phyloP scores from a whole-genome alignment of 495 filamentous ascomycete species.

The Tetracladium setigerum region DNA sequence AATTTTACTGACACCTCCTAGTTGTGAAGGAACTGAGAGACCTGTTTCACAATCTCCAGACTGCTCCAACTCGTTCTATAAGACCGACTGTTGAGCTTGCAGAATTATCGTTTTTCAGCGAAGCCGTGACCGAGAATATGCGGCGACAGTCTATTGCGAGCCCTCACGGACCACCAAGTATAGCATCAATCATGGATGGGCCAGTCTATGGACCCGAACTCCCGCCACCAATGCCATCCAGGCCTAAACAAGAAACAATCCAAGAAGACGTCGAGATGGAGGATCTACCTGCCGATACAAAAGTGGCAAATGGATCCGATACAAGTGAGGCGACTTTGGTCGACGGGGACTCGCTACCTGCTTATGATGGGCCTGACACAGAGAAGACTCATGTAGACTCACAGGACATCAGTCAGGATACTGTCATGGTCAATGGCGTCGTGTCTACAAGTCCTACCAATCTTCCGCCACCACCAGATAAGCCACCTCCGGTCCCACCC shows the following conservation, averaged over 20 bases:
- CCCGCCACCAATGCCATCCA: slow-evolving; percentile 11
- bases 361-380: slow-evolving; percentile 2
- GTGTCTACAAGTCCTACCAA: background rate
- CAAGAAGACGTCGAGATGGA: slow-evolving; percentile 22
- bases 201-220: slow-evolving; percentile 26
- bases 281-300: slow-evolving; percentile 11
- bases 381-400: background rate
- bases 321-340: slow-evolving; percentile 22
- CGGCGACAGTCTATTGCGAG: slow-evolving; percentile 45
- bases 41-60: slow-evolving; percentile 68
- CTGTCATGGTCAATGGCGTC: slow-evolving; percentile 12
- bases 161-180: slow-evolving; percentile 14
- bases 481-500: slow-evolving; percentile 34
- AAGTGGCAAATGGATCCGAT: slow-evolving; percentile 6
- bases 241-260: background rate
- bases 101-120: slow-evolving; percentile 65
- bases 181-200: slow-evolving; percentile 21
- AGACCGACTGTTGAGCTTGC: slow-evolving; percentile 73
- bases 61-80: slow-evolving; percentile 41
- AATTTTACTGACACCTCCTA: slow-evolving; percentile 24
- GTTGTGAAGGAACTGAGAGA: slow-evolving; percentile 64
- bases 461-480: slow-evolving; percentile 12
- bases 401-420: slow-evolving; percentile 15
- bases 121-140: slow-evolving; percentile 48
- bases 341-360: slow-evolving; percentile 19